Base-by-base conservation (phyloP, 805 yeast species). In the Metschnikowia bowlesiae region DNA sequence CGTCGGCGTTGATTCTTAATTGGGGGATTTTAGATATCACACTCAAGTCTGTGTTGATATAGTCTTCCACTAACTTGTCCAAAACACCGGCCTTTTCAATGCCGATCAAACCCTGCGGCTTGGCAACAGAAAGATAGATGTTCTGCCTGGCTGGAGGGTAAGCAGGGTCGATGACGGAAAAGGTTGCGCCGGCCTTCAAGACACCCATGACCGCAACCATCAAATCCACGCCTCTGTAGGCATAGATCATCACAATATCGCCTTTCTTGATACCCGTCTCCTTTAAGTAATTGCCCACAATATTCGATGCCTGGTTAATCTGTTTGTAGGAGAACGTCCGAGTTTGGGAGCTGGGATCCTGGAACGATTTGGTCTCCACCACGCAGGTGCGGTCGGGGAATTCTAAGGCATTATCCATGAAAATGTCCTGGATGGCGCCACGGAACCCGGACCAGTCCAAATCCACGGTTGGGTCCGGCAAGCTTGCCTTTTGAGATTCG, bases 141-240 rank as follows among this genome's bases (percentile, higher is more conserved):
- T 89, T 94, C 70, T 94, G 99, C 70, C 99, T 83, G 8, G 96
- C 96, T 14, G 99, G 97, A 39, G 99, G 99, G 68, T 94, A 94
- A 5, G 98, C 98, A 7, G 99, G 99, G 66, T 94, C 99, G 56
- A 94, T 95, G 22, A 94, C 99, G 8, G 97, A 91, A 67, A 94
- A 94, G 0, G 99, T 92, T 14, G 96, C 98, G 60, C 99, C 99
- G 1, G 99, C 98, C 72, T 94, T 94, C 66, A 94, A 80, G 18
- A 90, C 96, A 69, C 98, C 99, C 87, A 94, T 85, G 14, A 94
- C 97, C 6, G 98, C 95, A 39, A 95, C 89, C 82, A 94, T 89
- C 54, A 94, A 75, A 65, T 94, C 99, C 7, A 94, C 99, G 60
- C 97, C 97, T 69, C 99, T 83, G 63, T 92, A 89, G 28, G 99